A percentile compares a stretch with the other conserved stretches of the same genome.
These are phyloP conservation scores for Fusarium neocosmosporiellum DNA, from an alignment of 2,329 filamentous ascomycete genomes.

Conservation along the genomic window DNA sequence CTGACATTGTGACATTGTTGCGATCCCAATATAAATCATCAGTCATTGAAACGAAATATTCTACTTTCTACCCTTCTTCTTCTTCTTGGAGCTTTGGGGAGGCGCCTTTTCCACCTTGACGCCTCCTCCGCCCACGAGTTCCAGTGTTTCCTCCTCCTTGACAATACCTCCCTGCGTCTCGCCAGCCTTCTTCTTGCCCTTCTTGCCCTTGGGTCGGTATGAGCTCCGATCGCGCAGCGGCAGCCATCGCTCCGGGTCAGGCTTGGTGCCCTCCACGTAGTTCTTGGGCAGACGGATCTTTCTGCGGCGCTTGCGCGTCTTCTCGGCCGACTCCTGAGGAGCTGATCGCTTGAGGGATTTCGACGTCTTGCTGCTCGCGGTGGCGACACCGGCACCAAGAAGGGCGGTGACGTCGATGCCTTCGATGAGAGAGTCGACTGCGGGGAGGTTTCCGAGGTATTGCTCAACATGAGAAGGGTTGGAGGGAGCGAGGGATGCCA, in stretches of 20 bases:
- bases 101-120: conserved; percentile 73
- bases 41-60: neutral
- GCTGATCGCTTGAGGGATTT: conserved; percentile 61
- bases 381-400: conserved; percentile 71
- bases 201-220: conserved; percentile 91
- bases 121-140: conserved; percentile 71
- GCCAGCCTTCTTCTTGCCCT: conserved; percentile 84
- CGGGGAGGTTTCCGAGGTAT: conserved; percentile 67
- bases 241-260: conserved; percentile 93
- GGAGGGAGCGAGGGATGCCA: conserved; percentile 79
- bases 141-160: conserved; percentile 76
- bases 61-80: conserved; percentile 66
- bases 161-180: conserved; percentile 90
- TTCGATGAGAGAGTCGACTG: conserved; percentile 70
- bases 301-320: conserved; percentile 66
- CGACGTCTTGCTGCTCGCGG: conserved; percentile 52
- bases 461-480: conserved; percentile 67
- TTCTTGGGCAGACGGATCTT: conserved; percentile 76
- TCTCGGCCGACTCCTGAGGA: conserved; percentile 50
- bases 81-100: conserved; percentile 57
- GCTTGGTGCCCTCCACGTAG: conserved; percentile 80
- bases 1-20: neutral
- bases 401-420: conserved; percentile 72
- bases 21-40: neutral
- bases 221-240: conserved; percentile 89